Evolutionary conservation across 306 rosid species (phyloP).

Genomic region (Quercus berberidifolia): DNA sequence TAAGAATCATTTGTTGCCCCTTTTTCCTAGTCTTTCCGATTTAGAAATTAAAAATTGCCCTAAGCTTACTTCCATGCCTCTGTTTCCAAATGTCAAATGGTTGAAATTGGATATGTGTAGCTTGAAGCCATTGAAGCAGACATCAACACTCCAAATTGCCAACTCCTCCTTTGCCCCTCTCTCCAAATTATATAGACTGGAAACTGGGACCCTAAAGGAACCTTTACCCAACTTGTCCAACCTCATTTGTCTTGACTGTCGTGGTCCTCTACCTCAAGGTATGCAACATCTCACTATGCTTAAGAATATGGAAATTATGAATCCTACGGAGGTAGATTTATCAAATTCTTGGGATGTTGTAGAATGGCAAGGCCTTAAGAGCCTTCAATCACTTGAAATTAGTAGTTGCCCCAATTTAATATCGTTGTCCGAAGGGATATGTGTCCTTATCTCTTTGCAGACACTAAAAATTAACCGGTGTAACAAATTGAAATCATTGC

Average conservation of each 20-base stretch:
- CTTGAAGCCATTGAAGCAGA: background rate
- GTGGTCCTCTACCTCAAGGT: too few species aligned
- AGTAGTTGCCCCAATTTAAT: rapidly evolving
- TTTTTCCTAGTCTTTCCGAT: background rate
- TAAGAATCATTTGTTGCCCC: too few species aligned
- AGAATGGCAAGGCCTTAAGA: background rate
- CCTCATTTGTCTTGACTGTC: rapidly evolving
- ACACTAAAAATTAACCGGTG: rapidly evolving
- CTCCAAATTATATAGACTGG: background rate
- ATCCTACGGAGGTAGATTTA: background rate
- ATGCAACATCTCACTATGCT: background rate
- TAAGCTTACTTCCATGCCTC: slow-evolving; percentile 7
- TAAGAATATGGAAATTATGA: rapidly evolving
- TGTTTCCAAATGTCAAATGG: background rate
- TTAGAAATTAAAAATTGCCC: background rate
- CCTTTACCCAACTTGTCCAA: background rate
- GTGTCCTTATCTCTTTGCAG: too few species aligned
- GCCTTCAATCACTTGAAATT: too few species aligned
- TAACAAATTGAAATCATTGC: too few species aligned
- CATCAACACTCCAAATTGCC: background rate
- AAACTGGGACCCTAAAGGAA: background rate
- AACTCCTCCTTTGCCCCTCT: background rate
- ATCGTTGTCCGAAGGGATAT: too few species aligned
- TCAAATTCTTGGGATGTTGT: background rate
- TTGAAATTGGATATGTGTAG: too few species aligned